Percentiles rank a stretch among this genome's conserved stretches.
These are phyloP conservation scores for Eucalyptus camaldulensis DNA, from an alignment of 345 rosid species.

Conservation along the genomic window DNA sequence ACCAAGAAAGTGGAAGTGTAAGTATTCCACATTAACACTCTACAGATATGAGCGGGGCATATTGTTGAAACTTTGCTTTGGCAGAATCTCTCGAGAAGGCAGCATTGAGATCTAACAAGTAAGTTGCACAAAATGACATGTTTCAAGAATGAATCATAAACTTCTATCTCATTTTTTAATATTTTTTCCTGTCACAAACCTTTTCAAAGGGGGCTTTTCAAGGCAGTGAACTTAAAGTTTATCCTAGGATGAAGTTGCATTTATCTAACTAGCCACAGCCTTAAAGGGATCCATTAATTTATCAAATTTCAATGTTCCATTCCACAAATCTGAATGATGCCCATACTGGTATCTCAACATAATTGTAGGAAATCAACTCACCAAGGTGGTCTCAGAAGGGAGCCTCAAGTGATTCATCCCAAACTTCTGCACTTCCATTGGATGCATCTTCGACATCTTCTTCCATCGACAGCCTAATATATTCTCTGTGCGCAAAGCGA, in stretches of 20 bases:
- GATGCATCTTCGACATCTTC: slow-evolving; percentile 98
- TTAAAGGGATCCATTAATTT: background rate
- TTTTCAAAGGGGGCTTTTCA: background rate
- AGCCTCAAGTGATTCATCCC: slow-evolving; percentile 98
- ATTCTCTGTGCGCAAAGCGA: slow-evolving; percentile 96
- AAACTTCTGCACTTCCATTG: slow-evolving; percentile 94
- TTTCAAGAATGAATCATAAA: background rate
- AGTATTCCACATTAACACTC: background rate
- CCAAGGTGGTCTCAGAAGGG: slow-evolving; percentile 54
- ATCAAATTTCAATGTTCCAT: background rate
- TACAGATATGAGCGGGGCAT: background rate
- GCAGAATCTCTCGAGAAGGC: background rate
- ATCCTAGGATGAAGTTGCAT: background rate
- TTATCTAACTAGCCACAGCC: background rate
- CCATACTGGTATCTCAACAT: background rate
- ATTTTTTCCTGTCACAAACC: background rate
- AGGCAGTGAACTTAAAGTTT: background rate
- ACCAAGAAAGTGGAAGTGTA: background rate
- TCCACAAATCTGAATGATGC: background rate
- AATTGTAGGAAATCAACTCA: background rate
- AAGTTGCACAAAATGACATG: background rate
- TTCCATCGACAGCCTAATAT: slow-evolving; percentile 96
- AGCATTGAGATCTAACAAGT: background rate
- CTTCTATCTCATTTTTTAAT: background rate
- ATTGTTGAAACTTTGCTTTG: background rate